These are phyloP conservation scores for Citrus glauca DNA, from an alignment of 345 rosid species.

Conservation along the genomic window DNA sequence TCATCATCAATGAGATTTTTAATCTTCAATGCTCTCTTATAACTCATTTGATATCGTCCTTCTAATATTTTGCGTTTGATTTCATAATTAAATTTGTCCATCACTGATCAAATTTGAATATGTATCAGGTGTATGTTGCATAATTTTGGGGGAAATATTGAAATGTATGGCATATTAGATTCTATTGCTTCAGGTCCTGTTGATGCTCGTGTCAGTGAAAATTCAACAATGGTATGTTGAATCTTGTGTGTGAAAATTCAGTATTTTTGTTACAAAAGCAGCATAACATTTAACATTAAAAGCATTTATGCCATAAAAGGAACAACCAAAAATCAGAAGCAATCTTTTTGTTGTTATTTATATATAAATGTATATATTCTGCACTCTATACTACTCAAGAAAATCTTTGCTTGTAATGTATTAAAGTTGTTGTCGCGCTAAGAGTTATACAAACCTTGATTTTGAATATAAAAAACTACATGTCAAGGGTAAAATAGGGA, in stretches of 20 bases:
- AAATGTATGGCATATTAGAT: slow-evolving; percentile 84
- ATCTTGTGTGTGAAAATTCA: neutral
- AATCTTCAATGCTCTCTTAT: neutral
- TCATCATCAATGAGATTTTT: neutral
- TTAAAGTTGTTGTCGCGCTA: neutral
- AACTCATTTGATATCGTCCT: neutral
- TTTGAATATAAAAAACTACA: no score
- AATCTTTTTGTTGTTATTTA: neutral
- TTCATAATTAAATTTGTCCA: neutral
- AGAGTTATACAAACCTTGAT: no score
- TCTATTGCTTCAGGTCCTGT: slow-evolving; percentile 79
- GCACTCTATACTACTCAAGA: neutral
- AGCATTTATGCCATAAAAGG: neutral
- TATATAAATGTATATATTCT: neutral
- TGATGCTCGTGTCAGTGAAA: slow-evolving; percentile 68
- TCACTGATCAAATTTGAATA: neutral
- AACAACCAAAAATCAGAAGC: neutral
- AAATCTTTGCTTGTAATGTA: neutral
- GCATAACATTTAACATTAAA: neutral
- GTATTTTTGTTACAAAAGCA: neutral
- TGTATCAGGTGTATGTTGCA: slow-evolving; percentile 84
- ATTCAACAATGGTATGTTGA: slow-evolving; percentile 80
- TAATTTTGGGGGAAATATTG: slow-evolving; percentile 94
- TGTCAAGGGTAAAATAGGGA: no score
- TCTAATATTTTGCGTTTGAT: neutral